Evolutionary conservation across 2,329 filamentous ascomycete species (phyloP).

Genomic region (Aureobasidium sp.): DNA sequence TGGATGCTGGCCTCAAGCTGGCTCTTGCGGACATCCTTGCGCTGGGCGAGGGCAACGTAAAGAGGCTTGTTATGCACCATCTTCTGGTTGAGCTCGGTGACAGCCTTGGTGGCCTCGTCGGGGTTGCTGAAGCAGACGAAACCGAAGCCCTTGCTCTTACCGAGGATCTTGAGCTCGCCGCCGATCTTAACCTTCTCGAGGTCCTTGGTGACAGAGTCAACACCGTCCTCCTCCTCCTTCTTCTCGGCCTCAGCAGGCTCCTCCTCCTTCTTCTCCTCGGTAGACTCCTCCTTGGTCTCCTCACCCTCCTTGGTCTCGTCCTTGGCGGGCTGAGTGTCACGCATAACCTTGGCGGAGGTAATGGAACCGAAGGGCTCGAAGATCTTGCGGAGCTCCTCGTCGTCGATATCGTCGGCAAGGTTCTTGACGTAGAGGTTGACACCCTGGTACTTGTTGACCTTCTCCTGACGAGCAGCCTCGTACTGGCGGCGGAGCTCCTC

Average conservation of each 20-base stretch:
- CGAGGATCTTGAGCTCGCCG: constrained; percentile 59
- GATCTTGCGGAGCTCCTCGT: constrained; percentile 92
- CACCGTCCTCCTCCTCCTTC: constrained; percentile 41
- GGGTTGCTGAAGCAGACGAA: constrained; percentile 99
- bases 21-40: constrained; percentile 98
- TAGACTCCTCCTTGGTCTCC: constrained; percentile 40
- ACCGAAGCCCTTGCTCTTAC: constrained; percentile 99
- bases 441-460: constrained; percentile 98
- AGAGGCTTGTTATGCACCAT: constrained; percentile 96
- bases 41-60: constrained; percentile 95
- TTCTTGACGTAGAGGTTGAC: constrained; percentile 99
- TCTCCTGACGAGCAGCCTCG: constrained; percentile 93
- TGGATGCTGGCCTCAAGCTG: constrained; percentile 99
- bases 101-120: constrained; percentile 97
- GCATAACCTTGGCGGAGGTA: constrained; percentile 99
- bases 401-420: constrained; percentile 90
- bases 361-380: constrained; percentile 90
- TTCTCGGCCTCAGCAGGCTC: constrained; percentile 51
- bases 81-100: constrained; percentile 99
- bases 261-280: constrained; percentile 47
- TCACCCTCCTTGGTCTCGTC: constrained; percentile 28
- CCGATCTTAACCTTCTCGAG: constrained; percentile 48
- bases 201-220: constrained; percentile 42
- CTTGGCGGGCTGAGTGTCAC: constrained; percentile 55
- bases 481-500: constrained; percentile 99